Evolutionary conservation across 441 rosid genomes (phyloP), one percentile per base, ranked within the genome.

Genomic region (Syzygium malaccense): DNA sequence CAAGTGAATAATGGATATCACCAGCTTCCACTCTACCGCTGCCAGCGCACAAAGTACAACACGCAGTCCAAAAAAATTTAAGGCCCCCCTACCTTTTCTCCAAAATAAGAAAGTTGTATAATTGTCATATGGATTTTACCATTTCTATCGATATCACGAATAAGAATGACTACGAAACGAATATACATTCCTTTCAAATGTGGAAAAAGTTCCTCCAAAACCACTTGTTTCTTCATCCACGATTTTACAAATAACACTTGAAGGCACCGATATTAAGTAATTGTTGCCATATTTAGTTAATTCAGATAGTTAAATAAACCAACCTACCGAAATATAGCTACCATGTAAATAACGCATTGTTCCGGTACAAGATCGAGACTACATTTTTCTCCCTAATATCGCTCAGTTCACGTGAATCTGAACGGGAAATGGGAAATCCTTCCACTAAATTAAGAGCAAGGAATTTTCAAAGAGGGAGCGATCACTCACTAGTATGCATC

Each of bases 401-500:
- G 11, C 30, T 58, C 1, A 58, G 11, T 26, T 58, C 64, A 58
- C n/a, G 13, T 25, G 64, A 25, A 58, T 28, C 1, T 26, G 9
- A 58, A 26, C n/a, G 4, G 30, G 64, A 58, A 58, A 25, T 15
- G 10, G 64, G 8, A 20, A 37, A 78, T 33, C 51, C 84, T 33
- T 33, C 84, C 8, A 37, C 45, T 6, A 26, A 37, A 18, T 78
- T 12, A 37, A 20, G 26, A 37, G 51, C 51, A 37, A 80, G 32
- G 55, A 80, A 48, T 23, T 58, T 58, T 26, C 30, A 90, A 12
- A 33, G 32, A 84, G 28, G 3, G 20, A 32, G 19, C 11, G 45
- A 19, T 20, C 18, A 89, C 90, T 71, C 49, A 89, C 90, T 86
- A 86, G 86, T 51, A 86, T 54, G 62, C 62, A 57, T 89, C 89